Conservation (phyloP, 768 basidiomycete species). For the Boletus coccyginus region DNA sequence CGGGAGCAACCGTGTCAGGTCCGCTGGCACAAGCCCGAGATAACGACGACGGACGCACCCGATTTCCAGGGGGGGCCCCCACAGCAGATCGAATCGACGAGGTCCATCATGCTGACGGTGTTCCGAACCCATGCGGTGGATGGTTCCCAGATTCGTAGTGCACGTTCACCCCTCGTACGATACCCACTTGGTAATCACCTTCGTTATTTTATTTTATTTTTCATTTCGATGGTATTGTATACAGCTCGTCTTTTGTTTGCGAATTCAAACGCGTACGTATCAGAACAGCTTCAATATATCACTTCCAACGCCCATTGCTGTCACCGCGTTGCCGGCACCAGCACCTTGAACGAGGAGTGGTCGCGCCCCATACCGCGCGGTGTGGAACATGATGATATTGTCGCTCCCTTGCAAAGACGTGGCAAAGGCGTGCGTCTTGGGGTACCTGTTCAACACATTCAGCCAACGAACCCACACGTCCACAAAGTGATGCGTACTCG, state of each 20-base stretch:
- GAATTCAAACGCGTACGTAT: not conserved
- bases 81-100: not conserved
- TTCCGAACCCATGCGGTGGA: conserved; percentile 3
- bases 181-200: conserved; percentile 3
- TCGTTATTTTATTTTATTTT: not conserved
- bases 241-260: conserved; percentile 3
- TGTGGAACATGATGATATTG: conserved; percentile 98
- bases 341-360: conserved; percentile 95
- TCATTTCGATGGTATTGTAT: not conserved
- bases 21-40: not conserved
- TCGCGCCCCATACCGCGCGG: conserved; percentile 81
- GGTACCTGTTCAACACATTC: conserved; percentile 56
- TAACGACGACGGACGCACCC: not conserved
- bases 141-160: not conserved
- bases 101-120: not conserved
- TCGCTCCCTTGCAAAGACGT: conserved; percentile 95
- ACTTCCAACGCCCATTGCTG: conserved; percentile 95
- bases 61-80: not conserved
- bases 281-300: conserved; percentile 66
- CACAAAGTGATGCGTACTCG: conserved; percentile 50
- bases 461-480: not conserved
- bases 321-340: conserved; percentile 97
- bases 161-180: not conserved
- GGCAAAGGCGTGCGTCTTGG: conserved; percentile 87
- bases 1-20: not conserved